These are phyloP conservation scores for Coniochaeta sp. DNA, from an alignment of 2,329 filamentous ascomycete genomes.

Conservation along the genomic window DNA sequence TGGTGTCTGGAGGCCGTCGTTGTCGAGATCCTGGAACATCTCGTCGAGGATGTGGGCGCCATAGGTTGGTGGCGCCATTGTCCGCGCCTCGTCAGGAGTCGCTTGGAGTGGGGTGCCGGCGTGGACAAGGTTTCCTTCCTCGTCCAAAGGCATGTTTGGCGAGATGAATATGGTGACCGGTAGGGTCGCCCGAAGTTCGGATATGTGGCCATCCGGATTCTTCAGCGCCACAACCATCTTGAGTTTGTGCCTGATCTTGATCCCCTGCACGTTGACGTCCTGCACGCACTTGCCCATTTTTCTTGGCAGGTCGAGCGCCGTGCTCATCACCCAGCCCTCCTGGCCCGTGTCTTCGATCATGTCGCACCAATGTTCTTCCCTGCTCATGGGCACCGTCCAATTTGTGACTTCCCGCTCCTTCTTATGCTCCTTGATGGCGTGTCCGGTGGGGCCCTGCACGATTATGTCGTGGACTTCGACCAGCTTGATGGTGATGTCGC, in stretches of 20 bases:
- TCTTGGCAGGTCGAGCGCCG: conserved; percentile 66
- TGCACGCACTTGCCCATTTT: conserved; percentile 79
- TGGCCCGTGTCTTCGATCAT: conserved; percentile 61
- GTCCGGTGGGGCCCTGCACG: conserved; percentile 36
- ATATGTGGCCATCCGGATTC: conserved; percentile 92
- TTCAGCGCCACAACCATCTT: conserved; percentile 85
- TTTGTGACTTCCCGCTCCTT: conserved; percentile 55
- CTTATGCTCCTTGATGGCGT: conserved; percentile 50
- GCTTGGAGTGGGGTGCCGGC: conserved; percentile 43
- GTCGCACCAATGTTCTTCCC: conserved; percentile 60
- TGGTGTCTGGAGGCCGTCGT: conserved; percentile 73
- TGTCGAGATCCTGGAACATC: conserved; percentile 81
- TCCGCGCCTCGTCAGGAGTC: conserved; percentile 46
- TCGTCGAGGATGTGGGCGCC: conserved; percentile 85
- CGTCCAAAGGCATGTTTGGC: conserved; percentile 81
- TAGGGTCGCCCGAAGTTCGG: conserved; percentile 85
- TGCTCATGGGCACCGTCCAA: conserved; percentile 48
- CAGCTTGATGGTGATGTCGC: conserved; percentile 73
- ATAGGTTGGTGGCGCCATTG: conserved; percentile 84
- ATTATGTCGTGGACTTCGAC: conserved; percentile 70
- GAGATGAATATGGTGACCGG: conserved; percentile 94
- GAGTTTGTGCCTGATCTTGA: conserved; percentile 89
- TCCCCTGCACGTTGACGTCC: conserved; percentile 79
- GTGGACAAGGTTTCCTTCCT: conserved; percentile 71
- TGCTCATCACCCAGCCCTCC: conserved; percentile 57